These are phyloP conservation scores for Fomitiporia mediterranea DNA, from an alignment of 1,284 basidiomycete genomes.

Conservation along the genomic window DNA sequence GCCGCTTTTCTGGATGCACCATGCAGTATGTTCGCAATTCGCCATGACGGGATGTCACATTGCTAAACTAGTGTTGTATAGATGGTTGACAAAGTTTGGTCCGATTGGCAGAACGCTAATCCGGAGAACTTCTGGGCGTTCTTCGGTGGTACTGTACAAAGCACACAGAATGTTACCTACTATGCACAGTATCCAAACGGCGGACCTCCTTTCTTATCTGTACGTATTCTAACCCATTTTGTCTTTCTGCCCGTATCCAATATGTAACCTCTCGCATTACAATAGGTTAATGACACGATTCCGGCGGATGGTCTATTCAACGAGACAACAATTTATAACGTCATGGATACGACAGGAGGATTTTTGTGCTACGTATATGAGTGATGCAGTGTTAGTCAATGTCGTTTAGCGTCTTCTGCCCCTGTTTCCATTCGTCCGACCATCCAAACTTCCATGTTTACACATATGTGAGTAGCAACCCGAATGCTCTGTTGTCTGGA, in stretches of 20 bases:
- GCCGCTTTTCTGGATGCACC: constrained; percentile 36
- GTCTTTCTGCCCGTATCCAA: neutral
- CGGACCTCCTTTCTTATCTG: constrained; percentile 29
- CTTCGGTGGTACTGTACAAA: constrained; percentile 31
- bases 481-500: too few relatives aligned
- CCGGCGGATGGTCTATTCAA: constrained; percentile 32
- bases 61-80: constrained; percentile 15
- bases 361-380: constrained; percentile 36
- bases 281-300: constrained; percentile 29
- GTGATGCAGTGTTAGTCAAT: constrained; percentile 24
- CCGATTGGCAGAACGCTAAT: constrained; percentile 34
- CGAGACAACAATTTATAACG: constrained; percentile 28
- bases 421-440: too few relatives aligned
- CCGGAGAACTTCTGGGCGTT: constrained; percentile 28
- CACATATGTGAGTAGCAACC: too few relatives aligned
- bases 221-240: constrained; percentile 22
- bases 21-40: constrained; percentile 30
- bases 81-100: constrained; percentile 40
- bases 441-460: too few relatives aligned
- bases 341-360: constrained; percentile 32
- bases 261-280: too few relatives aligned
- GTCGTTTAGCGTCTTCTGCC: too few relatives aligned
- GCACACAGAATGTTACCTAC: constrained; percentile 25
- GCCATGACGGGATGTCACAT: neutral
- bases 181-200: constrained; percentile 32